Evolutionary conservation across 768 basidiomycete genomes (phyloP), one percentile per base, ranked within the genome.

Genomic region (Dentipellis fragilis): DNA sequence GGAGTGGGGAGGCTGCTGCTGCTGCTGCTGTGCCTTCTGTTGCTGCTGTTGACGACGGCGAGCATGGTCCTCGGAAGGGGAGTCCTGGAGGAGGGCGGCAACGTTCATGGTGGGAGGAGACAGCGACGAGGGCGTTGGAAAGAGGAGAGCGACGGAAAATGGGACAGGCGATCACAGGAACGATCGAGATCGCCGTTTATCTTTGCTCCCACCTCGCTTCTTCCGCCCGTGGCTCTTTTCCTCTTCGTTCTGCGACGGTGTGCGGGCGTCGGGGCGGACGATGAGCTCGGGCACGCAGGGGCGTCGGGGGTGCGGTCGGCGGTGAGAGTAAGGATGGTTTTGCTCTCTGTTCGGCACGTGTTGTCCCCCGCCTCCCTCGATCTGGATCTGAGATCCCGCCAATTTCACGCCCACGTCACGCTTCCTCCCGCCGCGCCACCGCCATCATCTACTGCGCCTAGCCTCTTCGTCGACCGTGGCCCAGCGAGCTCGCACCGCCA

Each of bases 81-180:
- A 80, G 67, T 84, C 83, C 61, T 85, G 83, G 22, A 87, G 71
- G 55, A 87, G 76, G 65, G 74, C 80, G 21, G 80, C 80, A 61
- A 87, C 82, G 69, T 87, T 84, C 85, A 87, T 87, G 65, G 65
- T 58, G 34, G 48, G 48, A 21, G 34, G 22, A 49, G 19, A 22
- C 17, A 49, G 22, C 14, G 48, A 22, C 17, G 48, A 35, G 29
- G 29, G 29, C 29, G 29, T 29, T 29, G 29, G 29, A 29, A 29
- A 19, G 40, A 42, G 19, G 40, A 42, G 19, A 19, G 40, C 40
- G 22, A 49, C 48, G 22, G 48, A 49, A 49, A 49, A 49, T 35
- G 48, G 21, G 48, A 22, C 21, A 51, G 34, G 35, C 51, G 51
- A 51, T 51, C 51, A 51, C 51, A 51, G 51, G 51, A 14, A 51